A percentile compares a stretch with the other conserved stretches of the same genome.
Evolutionary conservation across 805 yeast genomes (phyloP).

Genomic region (Starmerella stellata): DNA sequence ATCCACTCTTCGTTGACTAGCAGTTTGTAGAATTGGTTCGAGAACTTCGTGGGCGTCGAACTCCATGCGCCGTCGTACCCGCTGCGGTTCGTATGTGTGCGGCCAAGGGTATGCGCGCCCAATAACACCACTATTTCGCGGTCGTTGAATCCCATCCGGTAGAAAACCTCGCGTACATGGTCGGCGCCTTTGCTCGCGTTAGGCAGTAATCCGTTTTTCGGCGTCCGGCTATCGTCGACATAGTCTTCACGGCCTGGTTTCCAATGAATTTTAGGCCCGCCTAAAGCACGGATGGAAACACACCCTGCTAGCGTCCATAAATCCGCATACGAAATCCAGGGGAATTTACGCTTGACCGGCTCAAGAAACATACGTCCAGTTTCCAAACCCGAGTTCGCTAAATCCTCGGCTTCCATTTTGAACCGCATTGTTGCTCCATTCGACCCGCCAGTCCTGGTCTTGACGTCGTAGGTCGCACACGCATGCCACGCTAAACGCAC

Average conservation of each 20-base stretch:
- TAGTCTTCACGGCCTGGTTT: slow-evolving; percentile 53
- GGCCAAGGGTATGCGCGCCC: slow-evolving; percentile 47
- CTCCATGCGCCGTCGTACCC: slow-evolving; percentile 90
- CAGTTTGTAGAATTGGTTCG: slow-evolving; percentile 53
- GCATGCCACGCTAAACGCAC: slow-evolving; percentile 77
- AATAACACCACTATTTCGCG: slow-evolving; percentile 43
- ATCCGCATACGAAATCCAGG: slow-evolving; percentile 48
- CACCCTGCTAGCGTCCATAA: slow-evolving; percentile 60
- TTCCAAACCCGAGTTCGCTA: slow-evolving; percentile 34
- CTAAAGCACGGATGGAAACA: slow-evolving; percentile 42
- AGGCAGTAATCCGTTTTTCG: slow-evolving; percentile 47
- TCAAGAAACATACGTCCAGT: slow-evolving; percentile 39
- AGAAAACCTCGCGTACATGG: slow-evolving; percentile 37
- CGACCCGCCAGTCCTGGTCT: slow-evolving; percentile 35
- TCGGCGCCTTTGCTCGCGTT: slow-evolving; percentile 36
- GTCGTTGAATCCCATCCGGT: slow-evolving; percentile 42
- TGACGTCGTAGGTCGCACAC: slow-evolving; percentile 56
- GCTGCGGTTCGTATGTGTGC: slow-evolving; percentile 44
- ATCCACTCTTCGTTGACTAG: slow-evolving; percentile 39
- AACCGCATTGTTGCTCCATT: slow-evolving; percentile 39
- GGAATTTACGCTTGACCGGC: slow-evolving; percentile 37
- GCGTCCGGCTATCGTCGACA: slow-evolving; percentile 34
- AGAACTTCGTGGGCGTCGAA: slow-evolving; percentile 52
- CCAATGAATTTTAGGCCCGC: slow-evolving; percentile 60
- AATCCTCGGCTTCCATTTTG: slow-evolving; percentile 28